phyloP scores from a whole-genome alignment of 192 early-diverging fungal genomes.

The Mortierella antarctica region DNA sequence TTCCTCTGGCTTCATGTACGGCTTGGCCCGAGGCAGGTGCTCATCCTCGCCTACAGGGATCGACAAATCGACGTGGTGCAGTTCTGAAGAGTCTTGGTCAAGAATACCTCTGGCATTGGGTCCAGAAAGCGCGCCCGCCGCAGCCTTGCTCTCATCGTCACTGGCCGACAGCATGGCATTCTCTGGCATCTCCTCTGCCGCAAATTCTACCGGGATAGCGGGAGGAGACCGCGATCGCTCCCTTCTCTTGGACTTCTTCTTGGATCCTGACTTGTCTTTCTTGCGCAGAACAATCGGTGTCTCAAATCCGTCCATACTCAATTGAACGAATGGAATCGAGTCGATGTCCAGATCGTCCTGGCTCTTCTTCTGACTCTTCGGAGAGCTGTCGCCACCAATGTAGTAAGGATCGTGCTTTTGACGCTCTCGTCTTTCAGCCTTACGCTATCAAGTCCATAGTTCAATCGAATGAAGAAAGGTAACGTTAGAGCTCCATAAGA shows the following conservation, averaged over 20 bases:
- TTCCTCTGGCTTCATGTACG: conserved; percentile 68
- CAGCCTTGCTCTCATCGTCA: conserved; percentile 52
- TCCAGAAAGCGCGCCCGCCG: background rate
- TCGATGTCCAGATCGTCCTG: conserved; percentile 78
- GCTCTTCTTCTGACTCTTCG: conserved; percentile 48
- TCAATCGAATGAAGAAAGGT: background rate
- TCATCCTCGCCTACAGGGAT: conserved; percentile 66
- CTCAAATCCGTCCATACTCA: conserved; percentile 69
- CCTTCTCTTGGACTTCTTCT: conserved; percentile 51
- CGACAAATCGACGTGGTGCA: conserved; percentile 63
- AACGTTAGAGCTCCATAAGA: background rate
- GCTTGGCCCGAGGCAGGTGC: conserved; percentile 61
- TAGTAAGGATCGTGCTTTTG: conserved; percentile 75
- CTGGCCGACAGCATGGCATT: conserved; percentile 61
- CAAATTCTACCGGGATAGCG: conserved; percentile 55
- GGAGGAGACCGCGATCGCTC: conserved; percentile 45
- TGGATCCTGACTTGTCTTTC: conserved; percentile 50
- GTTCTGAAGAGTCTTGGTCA: conserved; percentile 52
- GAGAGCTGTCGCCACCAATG: conserved; percentile 59
- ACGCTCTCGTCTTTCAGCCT: conserved; percentile 58
- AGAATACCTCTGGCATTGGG: conserved; percentile 38
- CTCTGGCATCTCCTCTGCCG: conserved; percentile 70
- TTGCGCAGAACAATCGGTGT: conserved; percentile 36
- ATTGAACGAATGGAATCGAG: conserved; percentile 82
- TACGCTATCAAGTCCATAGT: conserved; percentile 44